Base-by-base conservation (phyloP, 768 basidiomycete species). In the Kwoniella mangroviensis region DNA sequence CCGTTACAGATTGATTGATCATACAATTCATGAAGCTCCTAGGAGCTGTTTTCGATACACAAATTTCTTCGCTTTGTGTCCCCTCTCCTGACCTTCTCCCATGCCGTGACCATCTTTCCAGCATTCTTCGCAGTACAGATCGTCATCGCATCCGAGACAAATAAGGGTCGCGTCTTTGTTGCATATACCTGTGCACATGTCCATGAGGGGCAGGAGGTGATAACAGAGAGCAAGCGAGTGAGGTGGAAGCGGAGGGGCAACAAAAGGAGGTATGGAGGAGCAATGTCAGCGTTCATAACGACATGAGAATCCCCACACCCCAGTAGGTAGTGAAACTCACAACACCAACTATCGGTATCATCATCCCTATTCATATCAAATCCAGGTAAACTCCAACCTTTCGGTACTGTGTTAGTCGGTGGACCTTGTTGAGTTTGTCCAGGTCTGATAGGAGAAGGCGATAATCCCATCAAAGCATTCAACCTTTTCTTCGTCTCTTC, bases 261-360 rank as follows among this genome's bases (percentile, higher is more conserved):
- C 0, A 0, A 0, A 49, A 49, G 45, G 45, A 49, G 45, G 45
- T 13, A 19, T 19, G 19, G 45, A 49, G 19, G 45, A 19, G 45
- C 40, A 21, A 24, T 17, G 17, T 49, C 42, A 51, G 22, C 17
- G 57, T 43, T 12, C 13, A 41, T 28, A 19, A 49, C 13, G 2
- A 49, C 19, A 15, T 49, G 45, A 49, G 19, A 49, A 19, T 4
- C 4, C 45, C 19, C 19, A 10, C 13, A 13, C 15, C 19, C 19
- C 45, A 49, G 3, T 12, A 45, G 10, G 43, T 0, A 13, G 43
- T 45, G 64, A 15, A 17, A 76, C 79, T 74, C 59, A 80, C 79
- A 80, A 53, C 79, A 80, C 79, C 79, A 80, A 21, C 68, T 73
- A 9, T 80, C 79, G 21, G 73, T 56, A 65, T 77, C 79, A 19